These are phyloP conservation scores for Acorus calamus DNA, from an alignment of 106 monocot species.

Conservation along the genomic window DNA sequence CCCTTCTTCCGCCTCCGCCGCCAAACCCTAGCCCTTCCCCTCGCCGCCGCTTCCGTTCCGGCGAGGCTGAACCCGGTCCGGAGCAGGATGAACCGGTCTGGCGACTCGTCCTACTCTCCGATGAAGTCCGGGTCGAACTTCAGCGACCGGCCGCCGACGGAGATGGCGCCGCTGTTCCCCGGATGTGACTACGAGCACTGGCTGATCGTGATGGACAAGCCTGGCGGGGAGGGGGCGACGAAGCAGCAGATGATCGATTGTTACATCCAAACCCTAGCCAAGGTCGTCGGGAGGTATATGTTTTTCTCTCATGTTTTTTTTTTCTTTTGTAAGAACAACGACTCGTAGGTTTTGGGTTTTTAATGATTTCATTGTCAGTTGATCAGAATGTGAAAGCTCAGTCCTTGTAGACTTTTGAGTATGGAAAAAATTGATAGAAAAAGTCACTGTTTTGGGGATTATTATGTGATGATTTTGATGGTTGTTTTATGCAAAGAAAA, in stretches of 20 bases:
- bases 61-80: constrained; percentile 11
- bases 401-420: too few relatives aligned
- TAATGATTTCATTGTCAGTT: too few relatives aligned
- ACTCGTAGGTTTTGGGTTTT: too few relatives aligned
- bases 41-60: background rate
- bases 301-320: background rate
- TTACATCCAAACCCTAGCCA: constrained; percentile 67
- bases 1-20: constrained; percentile 7
- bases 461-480: background rate
- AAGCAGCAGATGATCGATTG: constrained; percentile 81
- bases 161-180: constrained; percentile 73
- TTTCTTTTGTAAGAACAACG: too few relatives aligned
- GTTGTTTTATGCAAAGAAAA: too few relatives aligned
- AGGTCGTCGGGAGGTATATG: constrained; percentile 63
- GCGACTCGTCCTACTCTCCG: constrained; percentile 40
- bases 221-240: constrained; percentile 48
- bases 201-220: constrained; percentile 74
- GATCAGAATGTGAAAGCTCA: too few relatives aligned
- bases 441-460: too few relatives aligned
- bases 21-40: too few relatives aligned
- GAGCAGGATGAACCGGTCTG: constrained; percentile 18
- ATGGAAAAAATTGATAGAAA: too few relatives aligned
- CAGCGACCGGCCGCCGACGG: constrained; percentile 59
- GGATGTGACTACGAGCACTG: constrained; percentile 82
- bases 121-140: constrained; percentile 22